Conservation (phyloP, 2,329 filamentous ascomycete genomes). For the Fusarium sp. region DNA sequence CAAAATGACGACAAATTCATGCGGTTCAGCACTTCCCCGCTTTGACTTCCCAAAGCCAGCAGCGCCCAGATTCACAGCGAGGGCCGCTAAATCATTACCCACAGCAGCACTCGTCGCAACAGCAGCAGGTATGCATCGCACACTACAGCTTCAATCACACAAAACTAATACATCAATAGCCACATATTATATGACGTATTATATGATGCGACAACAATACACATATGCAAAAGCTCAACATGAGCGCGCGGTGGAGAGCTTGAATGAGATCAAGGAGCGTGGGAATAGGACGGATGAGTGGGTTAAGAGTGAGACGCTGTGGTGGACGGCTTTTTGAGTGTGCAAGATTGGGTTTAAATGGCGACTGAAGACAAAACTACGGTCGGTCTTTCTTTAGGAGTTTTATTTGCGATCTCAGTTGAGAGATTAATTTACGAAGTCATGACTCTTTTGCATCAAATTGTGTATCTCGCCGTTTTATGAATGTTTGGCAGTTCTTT, state of each 20-base stretch:
- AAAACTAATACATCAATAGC: too few species aligned
- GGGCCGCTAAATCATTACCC: background rate
- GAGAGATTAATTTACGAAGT: too few species aligned
- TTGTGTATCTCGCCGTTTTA: too few species aligned
- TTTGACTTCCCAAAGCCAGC: slow-evolving; percentile 1
- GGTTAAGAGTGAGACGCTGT: background rate
- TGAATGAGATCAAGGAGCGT: background rate
- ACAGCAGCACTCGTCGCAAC: slow-evolving; percentile 9
- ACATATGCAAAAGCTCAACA: background rate
- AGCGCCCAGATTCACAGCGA: background rate
- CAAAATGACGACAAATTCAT: slow-evolving; percentile 14
- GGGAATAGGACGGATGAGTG: background rate
- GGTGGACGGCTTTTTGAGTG: slow-evolving; percentile 5
- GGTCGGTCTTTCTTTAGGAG: fast-evolving
- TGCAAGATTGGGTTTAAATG: too few species aligned
- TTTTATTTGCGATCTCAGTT: background rate
- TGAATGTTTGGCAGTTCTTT: too few species aligned
- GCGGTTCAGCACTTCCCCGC: background rate
- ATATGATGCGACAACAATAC: background rate
- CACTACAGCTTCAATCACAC: too few species aligned
- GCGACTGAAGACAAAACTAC: background rate
- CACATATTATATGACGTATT: background rate
- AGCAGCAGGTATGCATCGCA: background rate
- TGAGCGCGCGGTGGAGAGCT: background rate
- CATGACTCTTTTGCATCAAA: too few species aligned